Evolutionary conservation across 2,329 filamentous ascomycete species (phyloP).

Genomic region (Chaetomiaceae sp.): DNA sequence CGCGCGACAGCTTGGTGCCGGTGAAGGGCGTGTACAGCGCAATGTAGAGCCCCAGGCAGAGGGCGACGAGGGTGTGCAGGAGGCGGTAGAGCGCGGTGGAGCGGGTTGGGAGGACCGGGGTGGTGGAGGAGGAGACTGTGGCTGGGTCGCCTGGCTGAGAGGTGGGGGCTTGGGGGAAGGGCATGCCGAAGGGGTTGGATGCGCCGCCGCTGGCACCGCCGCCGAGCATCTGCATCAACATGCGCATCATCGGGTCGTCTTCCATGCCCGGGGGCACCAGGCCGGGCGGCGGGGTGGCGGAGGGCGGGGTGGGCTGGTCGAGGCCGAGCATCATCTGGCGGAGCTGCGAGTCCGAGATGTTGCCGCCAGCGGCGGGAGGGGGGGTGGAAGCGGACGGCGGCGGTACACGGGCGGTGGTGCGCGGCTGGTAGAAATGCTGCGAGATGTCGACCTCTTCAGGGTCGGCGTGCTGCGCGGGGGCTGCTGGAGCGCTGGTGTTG

Average conservation of each 20-base stretch:
- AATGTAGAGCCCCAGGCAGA: slow-evolving; percentile 65
- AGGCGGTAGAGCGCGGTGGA: slow-evolving; percentile 60
- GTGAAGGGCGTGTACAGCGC: slow-evolving; percentile 61
- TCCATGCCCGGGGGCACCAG: slow-evolving; percentile 12
- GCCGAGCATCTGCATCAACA: slow-evolving; percentile 69
- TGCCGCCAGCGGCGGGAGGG: slow-evolving; percentile 18
- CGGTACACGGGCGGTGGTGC: slow-evolving; percentile 36
- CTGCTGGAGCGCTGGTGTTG: slow-evolving; percentile 27
- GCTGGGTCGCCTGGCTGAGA: too few relatives aligned
- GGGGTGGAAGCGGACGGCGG: slow-evolving; percentile 17
- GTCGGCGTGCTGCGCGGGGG: slow-evolving; percentile 43
- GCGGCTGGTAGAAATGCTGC: slow-evolving; percentile 61
- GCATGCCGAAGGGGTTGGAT: slow-evolving; percentile 23
- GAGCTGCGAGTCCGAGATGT: slow-evolving; percentile 52
- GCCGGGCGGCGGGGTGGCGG: neutral
- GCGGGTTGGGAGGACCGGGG: slow-evolving; percentile 29
- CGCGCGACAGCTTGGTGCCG: slow-evolving; percentile 57
- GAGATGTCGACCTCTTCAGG: slow-evolving; percentile 76
- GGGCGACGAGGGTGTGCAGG: slow-evolving; percentile 65
- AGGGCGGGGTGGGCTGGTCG: slow-evolving; percentile 31
- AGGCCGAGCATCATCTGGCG: slow-evolving; percentile 60
- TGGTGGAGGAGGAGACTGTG: too few relatives aligned
- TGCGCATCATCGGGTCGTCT: slow-evolving; percentile 65
- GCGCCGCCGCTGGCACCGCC: slow-evolving; percentile 33
- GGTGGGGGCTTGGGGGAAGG: slow-evolving; percentile 19